A percentile compares a stretch with the other conserved stretches of the same genome.
These are phyloP conservation scores for Coccomyxa subellipsoidea DNA, from an alignment of 163 green algal species.

Conservation along the genomic window DNA sequence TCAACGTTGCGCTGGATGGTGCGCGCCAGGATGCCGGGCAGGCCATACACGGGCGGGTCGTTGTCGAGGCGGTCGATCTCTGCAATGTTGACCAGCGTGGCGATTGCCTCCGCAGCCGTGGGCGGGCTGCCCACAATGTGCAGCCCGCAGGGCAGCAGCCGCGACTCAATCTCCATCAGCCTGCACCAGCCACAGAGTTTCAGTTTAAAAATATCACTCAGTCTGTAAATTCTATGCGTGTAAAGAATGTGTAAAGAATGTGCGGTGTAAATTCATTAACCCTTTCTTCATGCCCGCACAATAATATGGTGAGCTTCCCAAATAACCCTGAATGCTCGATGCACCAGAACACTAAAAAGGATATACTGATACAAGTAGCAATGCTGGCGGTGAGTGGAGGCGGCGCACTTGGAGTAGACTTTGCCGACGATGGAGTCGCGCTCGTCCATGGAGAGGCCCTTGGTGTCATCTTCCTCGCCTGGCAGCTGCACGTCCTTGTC, in stretches of 20 bases:
- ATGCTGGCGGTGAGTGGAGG: too few species aligned
- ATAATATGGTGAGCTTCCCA: too few species aligned
- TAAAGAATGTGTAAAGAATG: too few species aligned
- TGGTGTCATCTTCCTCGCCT: constrained; percentile 56
- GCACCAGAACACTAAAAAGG: too few species aligned
- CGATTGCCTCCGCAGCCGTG: constrained; percentile 90
- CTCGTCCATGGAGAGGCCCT: constrained; percentile 71
- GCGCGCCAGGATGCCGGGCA: constrained; percentile 87
- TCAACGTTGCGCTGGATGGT: constrained; percentile 89
- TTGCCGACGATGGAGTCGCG: constrained; percentile 89
- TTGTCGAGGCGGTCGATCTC: constrained; percentile 88
- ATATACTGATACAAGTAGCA: too few species aligned
- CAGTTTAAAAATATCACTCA: too few species aligned
- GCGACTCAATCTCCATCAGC: constrained; percentile 97
- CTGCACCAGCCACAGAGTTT: too few species aligned
- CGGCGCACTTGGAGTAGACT: constrained; percentile 78
- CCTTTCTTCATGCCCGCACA: too few species aligned
- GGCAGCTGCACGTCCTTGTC: constrained; percentile 92
- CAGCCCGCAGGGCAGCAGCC: constrained; percentile 95
- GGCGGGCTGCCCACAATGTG: constrained; percentile 92
- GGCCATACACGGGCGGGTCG: constrained; percentile 71
- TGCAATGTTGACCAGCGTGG: constrained; percentile 98
- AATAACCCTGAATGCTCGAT: too few species aligned
- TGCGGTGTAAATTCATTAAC: too few species aligned
- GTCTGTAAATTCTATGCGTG: too few species aligned